A percentile compares a stretch with the other conserved stretches of the same genome.
Conservation (phyloP, 2,329 filamentous ascomycete genomes). For the Emmonsiellopsis sp. region DNA sequence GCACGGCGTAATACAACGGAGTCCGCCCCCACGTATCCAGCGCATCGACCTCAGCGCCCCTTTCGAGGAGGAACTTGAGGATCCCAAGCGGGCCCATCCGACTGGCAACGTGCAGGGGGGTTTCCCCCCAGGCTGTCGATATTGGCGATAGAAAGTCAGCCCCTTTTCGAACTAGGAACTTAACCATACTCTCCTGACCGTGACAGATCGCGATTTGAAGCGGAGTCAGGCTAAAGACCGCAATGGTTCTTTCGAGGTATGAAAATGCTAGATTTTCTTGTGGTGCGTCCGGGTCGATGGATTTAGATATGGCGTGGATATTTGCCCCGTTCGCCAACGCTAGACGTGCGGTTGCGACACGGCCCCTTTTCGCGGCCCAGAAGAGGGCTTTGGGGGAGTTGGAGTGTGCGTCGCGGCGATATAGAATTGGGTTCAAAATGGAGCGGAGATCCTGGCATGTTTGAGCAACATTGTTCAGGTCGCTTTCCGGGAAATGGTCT, state of each 20-base stretch:
- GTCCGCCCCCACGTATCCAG: not conserved
- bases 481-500: not conserved
- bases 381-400: not conserved
- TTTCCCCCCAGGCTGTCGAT: not conserved
- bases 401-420: not conserved
- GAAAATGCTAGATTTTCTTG: not conserved
- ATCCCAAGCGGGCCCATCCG: not conserved
- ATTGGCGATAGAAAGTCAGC: conserved; percentile 4
- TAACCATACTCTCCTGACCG: conserved; percentile 16
- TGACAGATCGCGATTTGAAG: conserved; percentile 18
- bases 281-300: not conserved
- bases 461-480: conserved; percentile 4
- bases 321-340: not conserved
- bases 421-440: conserved; percentile 2
- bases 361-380: not conserved
- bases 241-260: not conserved
- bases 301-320: not conserved
- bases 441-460: conserved; percentile 1
- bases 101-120: not conserved
- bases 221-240: conserved; percentile 8
- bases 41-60: not conserved
- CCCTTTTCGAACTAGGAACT: conserved; percentile 18
- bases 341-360: not conserved
- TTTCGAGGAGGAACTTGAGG: not conserved
- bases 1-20: not conserved